Conservation (phyloP, 495 filamentous ascomycete genomes). For the Hyphodiscus hymeniophilus region DNA sequence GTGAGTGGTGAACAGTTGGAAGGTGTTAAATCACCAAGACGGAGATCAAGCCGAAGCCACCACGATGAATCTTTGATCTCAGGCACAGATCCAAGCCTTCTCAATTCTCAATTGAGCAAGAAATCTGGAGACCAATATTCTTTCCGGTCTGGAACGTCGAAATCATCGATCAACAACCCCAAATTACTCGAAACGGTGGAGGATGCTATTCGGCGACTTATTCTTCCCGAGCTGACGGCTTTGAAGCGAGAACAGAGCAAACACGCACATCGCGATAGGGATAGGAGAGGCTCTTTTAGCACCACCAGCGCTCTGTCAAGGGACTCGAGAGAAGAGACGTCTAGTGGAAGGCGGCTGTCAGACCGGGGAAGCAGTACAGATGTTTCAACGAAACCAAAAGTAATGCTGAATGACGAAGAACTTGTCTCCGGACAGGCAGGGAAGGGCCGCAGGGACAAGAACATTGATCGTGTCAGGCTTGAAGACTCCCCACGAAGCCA, state of each 20-base stretch:
- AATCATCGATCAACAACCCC: constrained; percentile 88
- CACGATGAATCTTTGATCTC: constrained; percentile 57
- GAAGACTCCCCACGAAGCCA: constrained; percentile 13
- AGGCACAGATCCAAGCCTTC: constrained; percentile 60
- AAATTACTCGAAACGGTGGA: constrained; percentile 93
- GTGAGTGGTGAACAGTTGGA: constrained; percentile 55
- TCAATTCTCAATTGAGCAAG: constrained; percentile 66
- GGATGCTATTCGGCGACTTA: constrained; percentile 86
- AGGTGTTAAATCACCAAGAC: constrained; percentile 46
- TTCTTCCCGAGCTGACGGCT: constrained; percentile 84
- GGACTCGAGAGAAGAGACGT: constrained; percentile 38
- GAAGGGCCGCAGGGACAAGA: constrained; percentile 42
- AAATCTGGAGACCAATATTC: constrained; percentile 70
- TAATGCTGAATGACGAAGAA: constrained; percentile 53
- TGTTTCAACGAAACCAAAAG: constrained; percentile 52
- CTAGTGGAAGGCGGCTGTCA: constrained; percentile 46
- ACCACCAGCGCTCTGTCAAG: constrained; percentile 53
- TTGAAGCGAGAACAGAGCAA: constrained; percentile 82
- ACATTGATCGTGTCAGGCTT: constrained; percentile 32
- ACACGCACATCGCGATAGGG: constrained; percentile 35
- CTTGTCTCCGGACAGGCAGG: constrained; percentile 48
- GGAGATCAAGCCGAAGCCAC: constrained; percentile 52
- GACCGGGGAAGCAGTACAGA: constrained; percentile 66
- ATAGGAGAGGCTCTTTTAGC: constrained; percentile 53
- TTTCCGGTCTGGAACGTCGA: constrained; percentile 65